Evolutionary conservation across 2,329 filamentous ascomycete genomes (phyloP).

Genomic region (Ophiostoma sp.): DNA sequence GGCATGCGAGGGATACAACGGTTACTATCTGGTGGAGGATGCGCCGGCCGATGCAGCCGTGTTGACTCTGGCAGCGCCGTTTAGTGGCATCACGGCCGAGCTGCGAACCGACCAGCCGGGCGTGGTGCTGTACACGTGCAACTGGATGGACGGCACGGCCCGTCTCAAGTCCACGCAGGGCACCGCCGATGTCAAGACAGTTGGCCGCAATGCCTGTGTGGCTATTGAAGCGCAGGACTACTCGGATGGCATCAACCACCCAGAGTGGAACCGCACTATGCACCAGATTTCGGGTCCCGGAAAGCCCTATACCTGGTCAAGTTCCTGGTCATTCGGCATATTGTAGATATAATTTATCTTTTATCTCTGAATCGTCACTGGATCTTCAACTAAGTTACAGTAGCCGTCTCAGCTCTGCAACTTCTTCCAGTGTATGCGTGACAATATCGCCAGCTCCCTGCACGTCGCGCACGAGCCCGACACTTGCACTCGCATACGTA

Average conservation of each 20-base stretch:
- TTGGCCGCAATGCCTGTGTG: background rate
- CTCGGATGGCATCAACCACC: background rate
- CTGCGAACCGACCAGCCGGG: too few species aligned
- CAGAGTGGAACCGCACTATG: background rate
- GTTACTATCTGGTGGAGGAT: too few species aligned
- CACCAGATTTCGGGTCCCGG: background rate
- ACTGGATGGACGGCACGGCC: too few species aligned
- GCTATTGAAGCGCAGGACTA: background rate
- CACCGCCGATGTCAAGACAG: too few species aligned
- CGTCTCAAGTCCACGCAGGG: too few species aligned
- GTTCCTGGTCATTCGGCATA: background rate
- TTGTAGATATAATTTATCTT: background rate
- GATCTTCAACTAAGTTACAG: background rate
- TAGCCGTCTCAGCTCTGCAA: background rate
- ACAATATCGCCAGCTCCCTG: conserved; percentile 20
- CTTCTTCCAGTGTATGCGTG: conserved; percentile 13
- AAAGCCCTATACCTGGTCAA: background rate
- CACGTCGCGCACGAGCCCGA: conserved; percentile 25
- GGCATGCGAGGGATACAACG: too few species aligned
- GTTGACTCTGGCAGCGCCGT: too few species aligned
- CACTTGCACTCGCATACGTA: conserved; percentile 26
- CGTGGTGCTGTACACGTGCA: too few species aligned
- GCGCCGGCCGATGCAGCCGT: too few species aligned
- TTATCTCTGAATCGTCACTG: background rate
- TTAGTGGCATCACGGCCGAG: too few species aligned